Conservation (phyloP, 202 grass and related monocot species). For the Miscanthus sacchariflorus region DNA sequence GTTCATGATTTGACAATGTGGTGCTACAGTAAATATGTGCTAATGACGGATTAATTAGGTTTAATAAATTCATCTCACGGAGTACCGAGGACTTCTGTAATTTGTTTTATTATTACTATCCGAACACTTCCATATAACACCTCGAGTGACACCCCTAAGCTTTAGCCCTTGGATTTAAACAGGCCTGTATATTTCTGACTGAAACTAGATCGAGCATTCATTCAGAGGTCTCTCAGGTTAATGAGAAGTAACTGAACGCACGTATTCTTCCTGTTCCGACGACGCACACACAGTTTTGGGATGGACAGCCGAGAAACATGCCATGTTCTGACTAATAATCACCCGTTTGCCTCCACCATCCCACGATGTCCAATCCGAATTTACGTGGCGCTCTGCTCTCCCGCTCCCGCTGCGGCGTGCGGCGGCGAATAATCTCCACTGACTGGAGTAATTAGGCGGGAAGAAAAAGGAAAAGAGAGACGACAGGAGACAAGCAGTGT, state of each 20-base stretch:
- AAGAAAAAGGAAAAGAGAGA: background rate
- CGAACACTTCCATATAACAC: too few relatives aligned
- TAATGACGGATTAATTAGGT: too few relatives aligned
- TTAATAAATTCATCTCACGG: too few relatives aligned
- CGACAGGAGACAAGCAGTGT: slow-evolving; percentile 42
- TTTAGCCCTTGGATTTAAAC: too few relatives aligned
- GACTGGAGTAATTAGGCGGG: background rate
- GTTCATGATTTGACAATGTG: too few relatives aligned
- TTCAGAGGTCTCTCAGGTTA: slow-evolving; percentile 16
- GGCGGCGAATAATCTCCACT: slow-evolving; percentile 36
- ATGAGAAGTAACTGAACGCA: background rate
- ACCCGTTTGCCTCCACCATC: slow-evolving; percentile 34
- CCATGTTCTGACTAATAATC: slow-evolving; percentile 54
- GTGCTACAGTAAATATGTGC: too few relatives aligned
- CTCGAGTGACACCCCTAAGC: too few relatives aligned
- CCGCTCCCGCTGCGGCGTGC: background rate
- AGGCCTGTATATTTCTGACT: background rate
- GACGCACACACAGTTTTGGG: slow-evolving; percentile 6
- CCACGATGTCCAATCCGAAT: slow-evolving; percentile 38
- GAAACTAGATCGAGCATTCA: slow-evolving; percentile 30
- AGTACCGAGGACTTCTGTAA: too few relatives aligned
- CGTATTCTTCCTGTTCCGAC: slow-evolving; percentile 30
- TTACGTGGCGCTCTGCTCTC: slow-evolving; percentile 4
- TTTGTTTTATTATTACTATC: too few relatives aligned
- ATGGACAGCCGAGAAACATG: slow-evolving; percentile 44